These are phyloP conservation scores for Hymenotorrendiella dingleyae DNA, from an alignment of 2,329 filamentous ascomycete species.

Conservation along the genomic window DNA sequence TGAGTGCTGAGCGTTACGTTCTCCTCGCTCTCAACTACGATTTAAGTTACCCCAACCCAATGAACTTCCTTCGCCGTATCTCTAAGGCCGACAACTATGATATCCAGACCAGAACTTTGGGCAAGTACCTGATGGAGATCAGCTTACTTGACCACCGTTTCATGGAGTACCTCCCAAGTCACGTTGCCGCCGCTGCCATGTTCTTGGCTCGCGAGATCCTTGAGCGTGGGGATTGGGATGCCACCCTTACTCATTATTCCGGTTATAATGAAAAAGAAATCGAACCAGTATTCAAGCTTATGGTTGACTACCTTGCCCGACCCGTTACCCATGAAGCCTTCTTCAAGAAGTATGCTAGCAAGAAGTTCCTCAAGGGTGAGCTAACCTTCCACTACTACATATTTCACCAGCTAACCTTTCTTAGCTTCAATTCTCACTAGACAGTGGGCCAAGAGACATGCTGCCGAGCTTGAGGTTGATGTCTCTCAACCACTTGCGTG, in stretches of 20 bases:
- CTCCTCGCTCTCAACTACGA: slow-evolving; percentile 90
- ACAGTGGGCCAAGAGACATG: slow-evolving; percentile 86
- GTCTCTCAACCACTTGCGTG: slow-evolving; percentile 26
- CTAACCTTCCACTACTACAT: slow-evolving; percentile 2
- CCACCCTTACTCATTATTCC: slow-evolving; percentile 81
- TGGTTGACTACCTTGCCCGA: slow-evolving; percentile 92
- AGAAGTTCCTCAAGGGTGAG: slow-evolving; percentile 97
- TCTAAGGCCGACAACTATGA: slow-evolving; percentile 99
- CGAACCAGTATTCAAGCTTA: slow-evolving; percentile 82
- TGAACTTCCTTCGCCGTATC: slow-evolving; percentile 98
- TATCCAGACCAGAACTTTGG: slow-evolving; percentile 92
- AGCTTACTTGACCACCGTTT: slow-evolving; percentile 92
- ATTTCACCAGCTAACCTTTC: slow-evolving; percentile 22
- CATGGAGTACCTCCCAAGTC: slow-evolving; percentile 82
- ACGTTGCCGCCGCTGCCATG: slow-evolving; percentile 89
- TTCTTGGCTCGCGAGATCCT: slow-evolving; percentile 88
- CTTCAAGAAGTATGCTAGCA: slow-evolving; percentile 99
- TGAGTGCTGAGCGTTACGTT: slow-evolving; percentile 94
- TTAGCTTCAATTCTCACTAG: slow-evolving; percentile 85
- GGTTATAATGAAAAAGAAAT: slow-evolving; percentile 93
- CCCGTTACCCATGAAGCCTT: slow-evolving; percentile 94
- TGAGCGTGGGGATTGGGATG: slow-evolving; percentile 87
- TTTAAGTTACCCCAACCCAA: slow-evolving; percentile 96
- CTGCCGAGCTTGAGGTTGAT: slow-evolving; percentile 47
- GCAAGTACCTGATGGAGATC: slow-evolving; percentile 97